Base-by-base conservation (phyloP, 805 yeast species). In the Yarrowia keelungensis region DNA sequence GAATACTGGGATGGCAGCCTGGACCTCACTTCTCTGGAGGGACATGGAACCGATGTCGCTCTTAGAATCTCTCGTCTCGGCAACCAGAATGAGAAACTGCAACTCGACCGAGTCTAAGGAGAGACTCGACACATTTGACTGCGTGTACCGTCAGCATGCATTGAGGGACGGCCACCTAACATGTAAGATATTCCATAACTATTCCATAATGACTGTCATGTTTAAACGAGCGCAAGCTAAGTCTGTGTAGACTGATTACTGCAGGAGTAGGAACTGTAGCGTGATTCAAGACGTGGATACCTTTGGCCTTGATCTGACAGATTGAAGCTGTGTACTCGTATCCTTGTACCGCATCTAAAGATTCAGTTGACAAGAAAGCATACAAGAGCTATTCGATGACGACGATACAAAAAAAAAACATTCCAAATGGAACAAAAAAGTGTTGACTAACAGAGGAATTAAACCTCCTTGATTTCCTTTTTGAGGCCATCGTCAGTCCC, bases 1-100 rank as follows among this genome's bases (percentile, higher is more conserved):
- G 98, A 94, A 73, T 94, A 94, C 78, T 94, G 98, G 98, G 95
- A 93, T 73, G 98, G 98, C 8, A 90, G 89, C 65, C 78, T 94
- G 64, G 88, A 87, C 70, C 85, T 94, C 83, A 88, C 88, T 73
- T 89, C 96, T 0, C 80, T 94, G 65, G 94, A 92, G 70, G 98
- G 97, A 2, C 91, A 89, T 73, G 99, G 99, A 2, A 87, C 95
- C 45, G 99, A 94, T 75, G 92, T 94, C 0, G 88, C 89, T 70
- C 79, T 95, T 74, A 87, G 89, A 41, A 80, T 94, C 70, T 89
- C 92, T 39, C 90, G 91, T 76, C 82, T 92, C 69, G 97, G 97
- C 51, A 82, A 84, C 65, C 84, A 85, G 72, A 84, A 85, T 38
- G 89, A 86, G 69, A 85, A 84, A 70, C 79, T 85, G 49, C 91